Evolutionary conservation across 768 basidiomycete genomes (phyloP).

Genomic region (Pisolithus tinctorius): DNA sequence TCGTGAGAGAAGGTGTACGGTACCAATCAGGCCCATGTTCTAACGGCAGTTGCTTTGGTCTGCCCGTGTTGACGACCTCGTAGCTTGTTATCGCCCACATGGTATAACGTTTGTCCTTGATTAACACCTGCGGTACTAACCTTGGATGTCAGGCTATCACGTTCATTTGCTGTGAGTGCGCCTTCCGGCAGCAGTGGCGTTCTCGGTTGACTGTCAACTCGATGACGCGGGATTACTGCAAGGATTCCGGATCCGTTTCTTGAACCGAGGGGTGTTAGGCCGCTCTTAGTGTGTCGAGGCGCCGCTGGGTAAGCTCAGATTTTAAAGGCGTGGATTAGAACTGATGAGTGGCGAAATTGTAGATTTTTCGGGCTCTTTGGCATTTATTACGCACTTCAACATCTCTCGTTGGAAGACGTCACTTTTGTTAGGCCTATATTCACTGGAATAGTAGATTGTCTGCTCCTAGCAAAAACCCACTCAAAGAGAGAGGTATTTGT

Average conservation of each 20-base stretch:
- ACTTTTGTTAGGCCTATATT: constrained; percentile 68
- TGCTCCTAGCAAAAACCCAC: constrained; percentile 57
- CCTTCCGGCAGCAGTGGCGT: constrained; percentile 1
- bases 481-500: constrained; percentile 49
- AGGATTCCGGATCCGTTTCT: constrained; percentile 51
- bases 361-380: constrained; percentile 72
- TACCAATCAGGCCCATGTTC: too few relatives aligned
- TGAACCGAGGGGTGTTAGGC: constrained; percentile 64
- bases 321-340: too few relatives aligned
- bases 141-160: constrained; percentile 38
- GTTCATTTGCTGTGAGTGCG: constrained; percentile 41
- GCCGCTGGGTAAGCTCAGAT: constrained; percentile 46
- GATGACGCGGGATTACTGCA: constrained; percentile 26
- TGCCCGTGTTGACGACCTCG: neutral
- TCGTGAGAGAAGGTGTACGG: too few relatives aligned
- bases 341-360: neutral
- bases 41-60: neutral
- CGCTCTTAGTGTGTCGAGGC: constrained; percentile 51
- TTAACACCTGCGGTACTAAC: neutral
- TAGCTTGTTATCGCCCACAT: constrained; percentile 54
- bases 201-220: neutral
- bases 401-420: constrained; percentile 73
- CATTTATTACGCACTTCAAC: constrained; percentile 65
- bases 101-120: constrained; percentile 28
- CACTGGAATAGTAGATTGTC: constrained; percentile 53